Conservation (phyloP, 805 yeast genomes). For the Starmerella tilneyi region DNA sequence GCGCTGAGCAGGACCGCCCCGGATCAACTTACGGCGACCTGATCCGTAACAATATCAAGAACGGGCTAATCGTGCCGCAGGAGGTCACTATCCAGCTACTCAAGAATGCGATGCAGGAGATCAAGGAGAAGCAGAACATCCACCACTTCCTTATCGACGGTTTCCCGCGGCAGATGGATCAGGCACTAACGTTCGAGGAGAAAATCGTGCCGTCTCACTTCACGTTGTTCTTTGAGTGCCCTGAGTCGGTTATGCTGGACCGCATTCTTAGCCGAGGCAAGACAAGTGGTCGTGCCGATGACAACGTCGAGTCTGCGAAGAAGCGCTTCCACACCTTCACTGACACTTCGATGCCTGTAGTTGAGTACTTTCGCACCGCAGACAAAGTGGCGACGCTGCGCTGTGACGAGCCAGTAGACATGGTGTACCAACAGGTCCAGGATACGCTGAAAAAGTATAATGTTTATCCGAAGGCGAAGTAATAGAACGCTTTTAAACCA, state of each 20-base stretch:
- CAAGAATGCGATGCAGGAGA: constrained; percentile 61
- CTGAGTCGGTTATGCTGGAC: constrained; percentile 71
- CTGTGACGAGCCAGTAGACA: constrained; percentile 73
- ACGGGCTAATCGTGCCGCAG: constrained; percentile 90
- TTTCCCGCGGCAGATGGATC: constrained; percentile 97
- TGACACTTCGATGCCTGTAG: constrained; percentile 90
- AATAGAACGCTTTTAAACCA: neutral
- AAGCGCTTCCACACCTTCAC: constrained; percentile 80
- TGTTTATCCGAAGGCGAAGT: constrained; percentile 10
- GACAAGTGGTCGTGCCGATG: constrained; percentile 90
- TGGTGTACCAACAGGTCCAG: constrained; percentile 61
- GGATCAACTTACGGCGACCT: constrained; percentile 79
- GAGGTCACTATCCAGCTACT: constrained; percentile 75
- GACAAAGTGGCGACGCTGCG: constrained; percentile 65
- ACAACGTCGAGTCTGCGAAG: constrained; percentile 78
- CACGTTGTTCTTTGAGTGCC: constrained; percentile 43
- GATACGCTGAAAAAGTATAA: constrained; percentile 44
- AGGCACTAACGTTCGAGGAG: constrained; percentile 86
- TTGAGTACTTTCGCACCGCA: constrained; percentile 63
- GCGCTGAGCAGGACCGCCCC: constrained; percentile 79
- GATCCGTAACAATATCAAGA: constrained; percentile 72
- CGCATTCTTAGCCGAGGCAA: constrained; percentile 85
- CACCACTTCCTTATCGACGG: constrained; percentile 77
- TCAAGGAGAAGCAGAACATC: constrained; percentile 38
- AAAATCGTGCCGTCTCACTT: constrained; percentile 36